phyloP scores from a whole-genome alignment of 1,284 basidiomycete genomes.

The Anthracocystis panici-leucophaei region DNA sequence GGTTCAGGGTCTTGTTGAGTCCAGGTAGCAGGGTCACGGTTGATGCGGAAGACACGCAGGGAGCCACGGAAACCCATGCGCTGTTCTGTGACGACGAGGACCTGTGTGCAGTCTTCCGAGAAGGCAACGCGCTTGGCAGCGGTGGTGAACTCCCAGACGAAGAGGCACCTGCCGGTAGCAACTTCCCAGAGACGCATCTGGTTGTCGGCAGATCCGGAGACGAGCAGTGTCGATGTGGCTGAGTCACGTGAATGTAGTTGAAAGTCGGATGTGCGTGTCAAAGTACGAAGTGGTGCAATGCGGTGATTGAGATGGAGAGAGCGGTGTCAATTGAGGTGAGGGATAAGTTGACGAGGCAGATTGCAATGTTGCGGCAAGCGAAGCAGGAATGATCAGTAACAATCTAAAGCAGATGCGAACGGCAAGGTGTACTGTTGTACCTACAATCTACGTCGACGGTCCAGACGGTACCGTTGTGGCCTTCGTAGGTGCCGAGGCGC shows the following conservation, averaged over 20 bases:
- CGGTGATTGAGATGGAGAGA: too few species aligned
- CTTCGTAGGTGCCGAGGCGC: slow-evolving; percentile 94
- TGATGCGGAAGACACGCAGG: slow-evolving; percentile 86
- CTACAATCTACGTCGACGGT: slow-evolving; percentile 87
- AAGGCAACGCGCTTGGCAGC: slow-evolving; percentile 95
- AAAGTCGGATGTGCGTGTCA: background rate
- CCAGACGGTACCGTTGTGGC: slow-evolving; percentile 97
- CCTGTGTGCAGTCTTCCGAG: slow-evolving; percentile 77
- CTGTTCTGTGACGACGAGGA: slow-evolving; percentile 93
- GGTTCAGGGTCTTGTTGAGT: slow-evolving; percentile 63
- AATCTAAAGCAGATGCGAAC: background rate
- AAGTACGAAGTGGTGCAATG: background rate
- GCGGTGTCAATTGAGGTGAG: too few species aligned
- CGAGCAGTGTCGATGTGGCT: slow-evolving; percentile 82
- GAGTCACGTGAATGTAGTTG: slow-evolving; percentile 71
- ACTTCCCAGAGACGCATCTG: slow-evolving; percentile 92
- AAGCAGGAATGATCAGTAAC: background rate
- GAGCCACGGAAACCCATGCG: slow-evolving; percentile 81
- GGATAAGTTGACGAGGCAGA: too few species aligned
- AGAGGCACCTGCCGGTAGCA: slow-evolving; percentile 83
- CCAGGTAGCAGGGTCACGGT: slow-evolving; percentile 64
- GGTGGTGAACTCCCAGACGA: slow-evolving; percentile 92
- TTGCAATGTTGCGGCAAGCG: background rate
- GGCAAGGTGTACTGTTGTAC: background rate
- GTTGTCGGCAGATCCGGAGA: slow-evolving; percentile 90